Conservation (phyloP, 768 basidiomycete genomes). For the Udeniomyces megalosporus region DNA sequence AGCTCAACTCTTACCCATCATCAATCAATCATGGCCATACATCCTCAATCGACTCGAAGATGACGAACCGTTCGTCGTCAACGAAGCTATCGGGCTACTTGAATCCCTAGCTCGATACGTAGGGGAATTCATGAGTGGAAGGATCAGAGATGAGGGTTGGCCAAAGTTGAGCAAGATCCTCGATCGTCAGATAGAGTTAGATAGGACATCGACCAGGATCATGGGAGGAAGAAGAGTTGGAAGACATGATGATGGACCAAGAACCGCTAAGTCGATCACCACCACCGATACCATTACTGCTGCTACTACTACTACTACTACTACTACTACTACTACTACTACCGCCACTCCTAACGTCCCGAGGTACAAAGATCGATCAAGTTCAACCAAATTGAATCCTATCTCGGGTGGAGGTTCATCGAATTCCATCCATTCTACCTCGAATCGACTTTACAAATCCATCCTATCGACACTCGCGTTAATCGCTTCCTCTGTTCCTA, state of each 20-base stretch:
- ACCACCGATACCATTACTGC: slow-evolving; percentile 39
- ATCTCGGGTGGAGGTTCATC: neutral
- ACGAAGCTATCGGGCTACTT: slow-evolving; percentile 56
- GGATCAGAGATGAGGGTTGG: slow-evolving; percentile 88
- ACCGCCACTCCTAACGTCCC: no score
- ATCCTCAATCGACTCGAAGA: slow-evolving; percentile 59
- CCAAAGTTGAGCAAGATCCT: slow-evolving; percentile 57
- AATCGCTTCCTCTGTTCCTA: slow-evolving; percentile 45
- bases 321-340: slow-evolving; percentile 36
- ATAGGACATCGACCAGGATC: slow-evolving; percentile 56
- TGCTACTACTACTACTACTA: slow-evolving; percentile 56
- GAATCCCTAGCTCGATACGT: slow-evolving; percentile 50
- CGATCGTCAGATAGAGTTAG: slow-evolving; percentile 43
- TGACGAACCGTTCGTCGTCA: slow-evolving; percentile 58
- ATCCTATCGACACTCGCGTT: slow-evolving; percentile 57
- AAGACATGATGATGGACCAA: slow-evolving; percentile 20
- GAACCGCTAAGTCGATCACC: neutral
- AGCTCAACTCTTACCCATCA: slow-evolving; percentile 59
- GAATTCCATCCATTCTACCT: neutral
- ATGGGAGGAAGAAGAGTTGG: slow-evolving; percentile 37
- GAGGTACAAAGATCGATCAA: neutral
- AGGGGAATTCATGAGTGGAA: slow-evolving; percentile 69
- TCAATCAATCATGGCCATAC: slow-evolving; percentile 88
- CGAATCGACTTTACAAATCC: slow-evolving; percentile 63
- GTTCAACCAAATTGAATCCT: neutral